A percentile compares a stretch with the other conserved stretches of the same genome.
Conservation (phyloP, 768 basidiomycete genomes). For the Scleroderma citrinum region DNA sequence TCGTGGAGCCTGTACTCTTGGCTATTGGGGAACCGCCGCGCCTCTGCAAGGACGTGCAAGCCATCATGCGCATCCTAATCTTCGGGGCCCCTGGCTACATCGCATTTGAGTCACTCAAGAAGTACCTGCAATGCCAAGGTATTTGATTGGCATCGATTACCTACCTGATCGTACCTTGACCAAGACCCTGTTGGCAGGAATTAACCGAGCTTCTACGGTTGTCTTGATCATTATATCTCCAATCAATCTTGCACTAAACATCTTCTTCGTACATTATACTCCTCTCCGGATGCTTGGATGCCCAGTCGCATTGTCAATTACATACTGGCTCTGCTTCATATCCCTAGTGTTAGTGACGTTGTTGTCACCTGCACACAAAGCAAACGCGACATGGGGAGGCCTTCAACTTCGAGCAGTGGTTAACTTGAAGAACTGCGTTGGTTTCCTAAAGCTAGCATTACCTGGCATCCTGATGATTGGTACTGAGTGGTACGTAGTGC, state of each 20-base stretch:
- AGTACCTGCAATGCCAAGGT: slow-evolving; percentile 79
- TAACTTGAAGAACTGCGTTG: slow-evolving; percentile 42
- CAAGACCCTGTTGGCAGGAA: slow-evolving; percentile 38
- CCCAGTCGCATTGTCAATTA: slow-evolving; percentile 59
- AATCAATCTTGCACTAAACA: slow-evolving; percentile 56
- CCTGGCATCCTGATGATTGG: slow-evolving; percentile 77
- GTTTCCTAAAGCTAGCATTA: slow-evolving; percentile 62
- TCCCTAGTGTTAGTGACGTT: slow-evolving; percentile 45
- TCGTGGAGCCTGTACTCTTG: slow-evolving; percentile 56
- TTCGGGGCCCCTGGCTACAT: slow-evolving; percentile 68
- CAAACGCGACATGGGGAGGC: slow-evolving; percentile 63
- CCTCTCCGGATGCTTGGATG: slow-evolving; percentile 59
- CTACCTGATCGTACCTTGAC: background rate
- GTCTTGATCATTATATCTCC: slow-evolving; percentile 61
- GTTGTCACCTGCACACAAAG: slow-evolving; percentile 45
- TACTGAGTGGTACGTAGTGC: slow-evolving; percentile 59
- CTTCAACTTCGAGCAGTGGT: slow-evolving; percentile 41
- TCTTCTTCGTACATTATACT: slow-evolving; percentile 59
- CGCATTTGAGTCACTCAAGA: slow-evolving; percentile 72
- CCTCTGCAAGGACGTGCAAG: slow-evolving; percentile 57
- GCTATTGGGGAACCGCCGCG: slow-evolving; percentile 53
- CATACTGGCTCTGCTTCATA: slow-evolving; percentile 64
- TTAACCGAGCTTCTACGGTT: slow-evolving; percentile 66
- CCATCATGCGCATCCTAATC: slow-evolving; percentile 58
- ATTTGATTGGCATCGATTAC: slow-evolving; percentile 6